These are phyloP conservation scores for Trichophyton benhamiae DNA, from an alignment of 2,329 filamentous ascomycete species.

Conservation along the genomic window DNA sequence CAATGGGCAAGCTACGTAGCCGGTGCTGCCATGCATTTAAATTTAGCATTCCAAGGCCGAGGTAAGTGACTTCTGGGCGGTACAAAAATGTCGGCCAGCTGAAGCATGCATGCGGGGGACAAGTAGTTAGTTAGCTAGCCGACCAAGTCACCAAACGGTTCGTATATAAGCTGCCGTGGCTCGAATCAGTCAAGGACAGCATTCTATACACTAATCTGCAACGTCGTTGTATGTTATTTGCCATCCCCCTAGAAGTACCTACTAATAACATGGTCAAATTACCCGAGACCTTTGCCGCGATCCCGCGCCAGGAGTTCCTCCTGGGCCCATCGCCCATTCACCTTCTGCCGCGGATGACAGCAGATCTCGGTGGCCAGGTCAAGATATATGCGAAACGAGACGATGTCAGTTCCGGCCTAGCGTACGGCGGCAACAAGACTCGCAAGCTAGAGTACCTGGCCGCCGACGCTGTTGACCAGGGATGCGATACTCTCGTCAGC, in stretches of 20 bases:
- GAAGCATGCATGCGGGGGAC: not conserved
- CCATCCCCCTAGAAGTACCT: not conserved
- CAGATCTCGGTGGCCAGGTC: slow-evolving; percentile 47
- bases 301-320: slow-evolving; percentile 49
- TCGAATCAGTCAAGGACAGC: not conserved
- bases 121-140: not conserved
- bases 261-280: slow-evolving; percentile 26
- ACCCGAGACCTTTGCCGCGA: slow-evolving; percentile 50
- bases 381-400: slow-evolving; percentile 60
- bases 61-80: not conserved
- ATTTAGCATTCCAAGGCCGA: not conserved
- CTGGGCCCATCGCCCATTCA: slow-evolving; percentile 60
- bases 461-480: slow-evolving; percentile 47
- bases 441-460: slow-evolving; percentile 59
- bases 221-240: not conserved
- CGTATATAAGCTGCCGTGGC: not conserved
- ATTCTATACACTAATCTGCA: not conserved
- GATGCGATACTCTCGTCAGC: slow-evolving; percentile 50
- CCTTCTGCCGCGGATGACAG: slow-evolving; percentile 51
- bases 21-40: not conserved
- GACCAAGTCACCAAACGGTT: too few relatives aligned
- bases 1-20: not conserved
- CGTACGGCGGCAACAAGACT: slow-evolving; percentile 58
- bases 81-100: too few relatives aligned
- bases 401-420: slow-evolving; percentile 56